These are phyloP conservation scores for Dunaliella sp. DNA, from an alignment of 139 green algal species.

Conservation along the genomic window DNA sequence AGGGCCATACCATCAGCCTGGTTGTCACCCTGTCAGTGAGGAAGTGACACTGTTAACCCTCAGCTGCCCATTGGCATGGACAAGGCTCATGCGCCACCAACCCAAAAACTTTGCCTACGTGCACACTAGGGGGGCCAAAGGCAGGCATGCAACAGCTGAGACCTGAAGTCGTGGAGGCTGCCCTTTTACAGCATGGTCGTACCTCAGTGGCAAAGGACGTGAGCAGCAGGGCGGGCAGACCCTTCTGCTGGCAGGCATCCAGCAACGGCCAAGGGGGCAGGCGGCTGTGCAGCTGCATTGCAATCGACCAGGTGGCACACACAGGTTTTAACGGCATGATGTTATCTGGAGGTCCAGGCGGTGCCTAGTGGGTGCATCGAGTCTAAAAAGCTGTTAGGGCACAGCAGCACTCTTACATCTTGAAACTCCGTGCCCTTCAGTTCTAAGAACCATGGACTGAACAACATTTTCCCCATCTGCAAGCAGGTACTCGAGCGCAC, in stretches of 20 bases:
- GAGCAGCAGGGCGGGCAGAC: constrained; percentile 28
- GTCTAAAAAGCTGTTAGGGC: too few species aligned
- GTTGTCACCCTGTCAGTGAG: constrained; percentile 55
- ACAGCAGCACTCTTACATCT: too few species aligned
- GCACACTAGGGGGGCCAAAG: background rate
- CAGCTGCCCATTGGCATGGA: background rate
- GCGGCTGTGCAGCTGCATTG: constrained; percentile 12
- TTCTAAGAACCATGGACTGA: too few species aligned
- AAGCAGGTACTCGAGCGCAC: too few species aligned
- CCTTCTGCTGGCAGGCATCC: background rate
- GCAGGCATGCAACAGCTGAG: background rate
- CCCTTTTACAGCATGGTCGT: background rate
- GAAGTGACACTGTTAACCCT: background rate
- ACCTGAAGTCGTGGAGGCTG: background rate
- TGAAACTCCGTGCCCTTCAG: too few species aligned
- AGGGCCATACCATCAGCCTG: constrained; percentile 42
- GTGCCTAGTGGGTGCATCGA: too few species aligned
- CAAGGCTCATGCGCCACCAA: background rate
- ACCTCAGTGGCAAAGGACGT: constrained; percentile 40
- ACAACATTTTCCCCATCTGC: too few species aligned
- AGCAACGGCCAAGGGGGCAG: constrained; percentile 63
- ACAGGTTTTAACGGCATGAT: too few species aligned
- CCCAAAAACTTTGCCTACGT: background rate
- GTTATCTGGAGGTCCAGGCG: too few species aligned
- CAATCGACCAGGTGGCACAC: background rate